Conservation (phyloP, 176 grass and related monocot genomes). For the Cocos nucifera region DNA sequence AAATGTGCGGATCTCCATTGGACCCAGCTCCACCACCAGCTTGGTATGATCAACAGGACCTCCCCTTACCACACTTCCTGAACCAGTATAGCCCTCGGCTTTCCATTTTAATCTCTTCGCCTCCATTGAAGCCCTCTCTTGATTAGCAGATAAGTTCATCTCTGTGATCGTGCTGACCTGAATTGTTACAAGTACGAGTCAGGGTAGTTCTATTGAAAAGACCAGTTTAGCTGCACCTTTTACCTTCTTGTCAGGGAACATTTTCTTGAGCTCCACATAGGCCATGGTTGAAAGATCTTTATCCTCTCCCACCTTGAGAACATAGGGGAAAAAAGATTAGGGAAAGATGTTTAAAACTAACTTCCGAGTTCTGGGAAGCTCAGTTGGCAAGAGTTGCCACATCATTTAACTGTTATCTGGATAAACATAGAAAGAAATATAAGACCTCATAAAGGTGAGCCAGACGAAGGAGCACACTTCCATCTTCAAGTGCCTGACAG, state of each 20-base stretch:
- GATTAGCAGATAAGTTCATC: conserved; percentile 78
- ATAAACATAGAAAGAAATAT: neutral
- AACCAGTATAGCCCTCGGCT: conserved; percentile 29
- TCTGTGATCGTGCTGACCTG: conserved; percentile 64
- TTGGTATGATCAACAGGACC: conserved; percentile 48
- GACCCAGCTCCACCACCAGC: conserved; percentile 51
- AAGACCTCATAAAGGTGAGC: conserved; percentile 84
- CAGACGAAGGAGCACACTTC: conserved; percentile 65
- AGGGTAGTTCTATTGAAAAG: neutral
- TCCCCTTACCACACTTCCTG: conserved; percentile 36
- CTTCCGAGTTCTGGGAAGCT: too few species aligned
- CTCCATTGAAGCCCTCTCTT: conserved; percentile 67
- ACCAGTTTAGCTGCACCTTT: too few species aligned
- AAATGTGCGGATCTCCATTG: conserved; percentile 97
- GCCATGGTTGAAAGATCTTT: conserved; percentile 68
- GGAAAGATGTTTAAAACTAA: neutral
- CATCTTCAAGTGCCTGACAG: conserved; percentile 72
- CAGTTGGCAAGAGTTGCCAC: too few species aligned
- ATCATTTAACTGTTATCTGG: too few species aligned
- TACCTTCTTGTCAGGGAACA: conserved; percentile 85
- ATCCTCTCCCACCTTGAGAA: conserved; percentile 51
- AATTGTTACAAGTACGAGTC: neutral
- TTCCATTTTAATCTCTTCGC: conserved; percentile 87
- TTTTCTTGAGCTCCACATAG: conserved; percentile 59
- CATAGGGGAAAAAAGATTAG: neutral